Evolutionary conservation across 2,329 filamentous ascomycete genomes (phyloP), one percentile per base, ranked within the genome.

Genomic region (Paraphoma sp.): DNA sequence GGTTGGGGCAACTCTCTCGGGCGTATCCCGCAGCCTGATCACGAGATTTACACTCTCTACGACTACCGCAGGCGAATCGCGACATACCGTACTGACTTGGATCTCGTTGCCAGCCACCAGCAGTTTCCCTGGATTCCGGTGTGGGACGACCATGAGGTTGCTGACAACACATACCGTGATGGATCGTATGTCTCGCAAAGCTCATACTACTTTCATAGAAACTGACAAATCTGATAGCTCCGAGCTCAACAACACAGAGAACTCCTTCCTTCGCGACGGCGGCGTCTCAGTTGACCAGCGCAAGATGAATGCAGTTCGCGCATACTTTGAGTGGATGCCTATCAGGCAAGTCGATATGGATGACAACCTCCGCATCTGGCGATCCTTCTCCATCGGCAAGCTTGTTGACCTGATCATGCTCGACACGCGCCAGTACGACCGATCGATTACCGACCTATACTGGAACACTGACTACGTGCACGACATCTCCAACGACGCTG

Each of bases 381-480:
- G 78, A 10, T 73, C 68, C 4, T 80, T 80, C 64, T 73, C 67
- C 14, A 74, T 80, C 17, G 78, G 78, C 48, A 78, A 73, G 42
- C 64, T 80, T 1, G 64, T 79, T 12, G 78, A 80, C 49, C 63
- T 80, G 6, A 70, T 79, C 53, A 79, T 80, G 74, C 67, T 80
- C 14, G 78, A 80, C 48, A 80, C 78, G 1, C 71, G 78, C 3
- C 65, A 79, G 29, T 80, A 80, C 54, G 78, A 80, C 56, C 74
- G 78, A 11, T 76, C 72, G 6, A 78, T 80, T 48, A 80, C 78
- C 1, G 75, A 78, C 52, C 67, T 80, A 1, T 77, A 78, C 63
- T 85, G 83, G 81, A 89, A 90, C 68, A 83, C 82, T 0, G 79
- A 85, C 43, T 90, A 90, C 68, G 78, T 89, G 42, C 80, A 85